Evolutionary conservation across 495 filamentous ascomycete species (phyloP).

Genomic region (Penicillium bovifimosum): DNA sequence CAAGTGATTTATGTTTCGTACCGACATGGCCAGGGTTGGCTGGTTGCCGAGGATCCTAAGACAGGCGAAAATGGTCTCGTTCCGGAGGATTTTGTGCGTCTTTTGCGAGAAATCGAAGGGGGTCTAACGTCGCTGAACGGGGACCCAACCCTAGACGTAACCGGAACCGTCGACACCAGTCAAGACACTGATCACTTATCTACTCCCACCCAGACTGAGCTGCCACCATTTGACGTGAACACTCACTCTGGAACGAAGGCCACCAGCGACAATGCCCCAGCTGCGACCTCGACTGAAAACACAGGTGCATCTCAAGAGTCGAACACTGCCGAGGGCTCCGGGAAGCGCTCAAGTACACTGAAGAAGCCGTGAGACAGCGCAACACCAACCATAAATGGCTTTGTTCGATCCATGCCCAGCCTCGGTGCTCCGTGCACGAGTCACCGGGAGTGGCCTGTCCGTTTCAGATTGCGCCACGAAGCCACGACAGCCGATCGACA

Average conservation of each 20-base stretch:
- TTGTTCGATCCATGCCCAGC: slow-evolving; percentile 7
- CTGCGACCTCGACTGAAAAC: neutral
- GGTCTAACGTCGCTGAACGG: slow-evolving; percentile 48
- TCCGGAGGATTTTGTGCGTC: slow-evolving; percentile 91
- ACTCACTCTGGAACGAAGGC: neutral
- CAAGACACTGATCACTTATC: slow-evolving; percentile 30
- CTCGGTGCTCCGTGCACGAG: slow-evolving; percentile 5
- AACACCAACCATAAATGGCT: slow-evolving; percentile 4
- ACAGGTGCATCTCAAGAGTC: slow-evolving; percentile 2
- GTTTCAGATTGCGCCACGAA: slow-evolving; percentile 2
- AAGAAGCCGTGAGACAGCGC: slow-evolving; percentile 15
- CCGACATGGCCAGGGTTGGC: slow-evolving; percentile 91
- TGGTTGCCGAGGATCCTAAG: slow-evolving; percentile 94
- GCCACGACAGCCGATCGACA: neutral
- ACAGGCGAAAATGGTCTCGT: slow-evolving; percentile 85
- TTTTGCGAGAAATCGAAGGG: slow-evolving; percentile 86
- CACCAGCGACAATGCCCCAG: slow-evolving; percentile 10
- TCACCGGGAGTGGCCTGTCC: neutral
- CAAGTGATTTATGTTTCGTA: slow-evolving; percentile 97
- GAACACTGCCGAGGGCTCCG: slow-evolving; percentile 1
- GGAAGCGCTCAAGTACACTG: slow-evolving; percentile 12
- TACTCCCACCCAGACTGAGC: slow-evolving; percentile 27
- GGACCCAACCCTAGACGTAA: slow-evolving; percentile 26
- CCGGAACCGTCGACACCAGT: slow-evolving; percentile 20
- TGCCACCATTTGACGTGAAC: neutral